A percentile compares a stretch with the other conserved stretches of the same genome.
phyloP scores from a whole-genome alignment of 169 alveolate species.

The Plasmodium blacklocki region DNA sequence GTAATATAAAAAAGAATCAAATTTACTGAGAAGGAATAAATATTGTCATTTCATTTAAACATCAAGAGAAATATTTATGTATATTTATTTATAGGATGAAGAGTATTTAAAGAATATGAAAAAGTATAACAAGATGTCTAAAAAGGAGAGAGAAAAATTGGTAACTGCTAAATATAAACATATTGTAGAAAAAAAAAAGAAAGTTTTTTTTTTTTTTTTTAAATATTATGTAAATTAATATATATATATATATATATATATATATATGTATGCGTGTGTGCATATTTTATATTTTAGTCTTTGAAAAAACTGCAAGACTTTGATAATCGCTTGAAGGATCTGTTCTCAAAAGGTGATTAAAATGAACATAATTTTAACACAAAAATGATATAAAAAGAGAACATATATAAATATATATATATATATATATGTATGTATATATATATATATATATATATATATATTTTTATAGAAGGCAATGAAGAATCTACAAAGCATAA shows the following conservation, averaged over 20 bases:
- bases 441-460: not conserved
- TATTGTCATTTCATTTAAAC: not conserved
- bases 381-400: no score
- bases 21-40: not conserved
- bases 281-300: slow-evolving; percentile 11
- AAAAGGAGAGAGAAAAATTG: slow-evolving; percentile 56
- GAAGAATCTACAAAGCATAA: slow-evolving; percentile 13
- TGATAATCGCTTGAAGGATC: slow-evolving; percentile 48
- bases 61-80: not conserved
- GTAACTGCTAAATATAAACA: slow-evolving; percentile 3
- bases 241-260: not conserved
- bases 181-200: no score
- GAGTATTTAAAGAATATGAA: slow-evolving; percentile 28
- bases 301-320: slow-evolving; percentile 54
- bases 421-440: not conserved
- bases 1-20: slow-evolving; percentile 1
- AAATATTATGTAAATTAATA: not conserved
- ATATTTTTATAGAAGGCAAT: slow-evolving; percentile 6
- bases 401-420: not conserved
- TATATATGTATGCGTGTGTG: not conserved
- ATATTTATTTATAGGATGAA: slow-evolving; percentile 38
- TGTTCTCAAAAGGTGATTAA: slow-evolving; percentile 14
- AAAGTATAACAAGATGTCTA: slow-evolving; percentile 58
- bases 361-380: not conserved
- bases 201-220: no score